Conservation (phyloP, 176 grass and related monocot species). For the Ensete glaucum region DNA sequence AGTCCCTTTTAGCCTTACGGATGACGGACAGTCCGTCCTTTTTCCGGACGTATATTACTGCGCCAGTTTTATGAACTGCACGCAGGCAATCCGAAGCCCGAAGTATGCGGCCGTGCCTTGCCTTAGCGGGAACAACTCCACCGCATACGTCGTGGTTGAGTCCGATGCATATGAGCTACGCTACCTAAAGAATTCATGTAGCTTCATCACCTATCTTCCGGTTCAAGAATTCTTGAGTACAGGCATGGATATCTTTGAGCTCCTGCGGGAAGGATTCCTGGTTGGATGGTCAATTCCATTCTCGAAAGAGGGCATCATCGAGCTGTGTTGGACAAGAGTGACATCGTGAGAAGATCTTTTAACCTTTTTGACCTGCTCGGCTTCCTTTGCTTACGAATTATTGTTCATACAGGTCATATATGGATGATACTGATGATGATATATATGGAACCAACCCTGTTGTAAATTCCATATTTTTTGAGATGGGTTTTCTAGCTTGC, state of each 20-base stretch:
- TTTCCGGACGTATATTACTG: not conserved
- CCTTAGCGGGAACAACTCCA: not conserved
- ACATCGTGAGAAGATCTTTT: not conserved
- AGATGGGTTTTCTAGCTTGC: not conserved
- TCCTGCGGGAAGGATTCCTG: not conserved
- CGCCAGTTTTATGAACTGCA: not conserved
- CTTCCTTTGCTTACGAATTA: too few relatives aligned
- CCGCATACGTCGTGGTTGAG: not conserved
- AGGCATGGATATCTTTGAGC: not conserved
- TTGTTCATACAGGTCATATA: too few relatives aligned
- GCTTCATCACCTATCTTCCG: not conserved
- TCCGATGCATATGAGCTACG: not conserved
- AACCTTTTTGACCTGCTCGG: not conserved
- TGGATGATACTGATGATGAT: too few relatives aligned
- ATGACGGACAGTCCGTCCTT: too few relatives aligned
- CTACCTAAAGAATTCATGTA: not conserved
- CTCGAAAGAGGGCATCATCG: not conserved
- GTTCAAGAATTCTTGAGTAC: not conserved
- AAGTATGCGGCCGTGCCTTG: not conserved
- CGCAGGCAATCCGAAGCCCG: not conserved
- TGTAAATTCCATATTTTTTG: not conserved
- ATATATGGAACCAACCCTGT: too few relatives aligned
- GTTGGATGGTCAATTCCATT: not conserved
- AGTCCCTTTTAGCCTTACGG: too few relatives aligned
- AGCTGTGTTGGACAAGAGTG: not conserved